These are phyloP conservation scores for Limonium bicolor DNA, from an alignment of 148 eudicot genomes.

Conservation along the genomic window DNA sequence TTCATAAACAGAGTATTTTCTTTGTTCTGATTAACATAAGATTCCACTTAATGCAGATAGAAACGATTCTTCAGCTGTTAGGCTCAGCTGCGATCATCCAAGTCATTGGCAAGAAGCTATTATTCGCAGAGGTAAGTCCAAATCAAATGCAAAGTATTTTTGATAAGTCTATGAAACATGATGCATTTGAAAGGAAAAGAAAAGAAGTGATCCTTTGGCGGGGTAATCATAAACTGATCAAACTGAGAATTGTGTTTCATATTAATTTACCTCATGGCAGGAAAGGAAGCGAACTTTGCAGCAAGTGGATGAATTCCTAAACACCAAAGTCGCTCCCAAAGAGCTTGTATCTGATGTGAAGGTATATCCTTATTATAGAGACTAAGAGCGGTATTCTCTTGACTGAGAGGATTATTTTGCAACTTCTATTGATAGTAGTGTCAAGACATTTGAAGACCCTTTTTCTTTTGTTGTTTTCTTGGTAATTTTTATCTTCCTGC, in stretches of 20 bases:
- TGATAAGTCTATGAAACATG: too few relatives aligned
- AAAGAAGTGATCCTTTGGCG: too few relatives aligned
- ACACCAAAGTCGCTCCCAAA: constrained; percentile 63
- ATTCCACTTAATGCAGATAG: constrained; percentile 28
- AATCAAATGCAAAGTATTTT: background rate
- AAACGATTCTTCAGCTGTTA: constrained; percentile 73
- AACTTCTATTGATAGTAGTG: too few relatives aligned
- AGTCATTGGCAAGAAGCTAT: constrained; percentile 67
- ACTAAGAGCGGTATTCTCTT: background rate
- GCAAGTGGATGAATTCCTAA: constrained; percentile 60
- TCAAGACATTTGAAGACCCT: too few relatives aligned
- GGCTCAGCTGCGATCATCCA: constrained; percentile 84
- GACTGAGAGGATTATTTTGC: too few relatives aligned
- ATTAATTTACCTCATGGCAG: constrained; percentile 23
- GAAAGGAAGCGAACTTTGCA: constrained; percentile 69
- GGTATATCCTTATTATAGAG: constrained; percentile 21
- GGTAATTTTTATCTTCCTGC: background rate
- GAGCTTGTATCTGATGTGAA: constrained; percentile 66
- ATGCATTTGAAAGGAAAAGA: too few relatives aligned
- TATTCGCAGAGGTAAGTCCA: constrained; percentile 62
- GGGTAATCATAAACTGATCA: too few relatives aligned
- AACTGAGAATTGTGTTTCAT: background rate
- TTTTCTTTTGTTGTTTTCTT: background rate
- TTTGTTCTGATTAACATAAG: background rate
- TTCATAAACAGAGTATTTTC: background rate